These are phyloP conservation scores for Calycina herbarum DNA, from an alignment of 2,329 filamentous ascomycete species.

Conservation along the genomic window DNA sequence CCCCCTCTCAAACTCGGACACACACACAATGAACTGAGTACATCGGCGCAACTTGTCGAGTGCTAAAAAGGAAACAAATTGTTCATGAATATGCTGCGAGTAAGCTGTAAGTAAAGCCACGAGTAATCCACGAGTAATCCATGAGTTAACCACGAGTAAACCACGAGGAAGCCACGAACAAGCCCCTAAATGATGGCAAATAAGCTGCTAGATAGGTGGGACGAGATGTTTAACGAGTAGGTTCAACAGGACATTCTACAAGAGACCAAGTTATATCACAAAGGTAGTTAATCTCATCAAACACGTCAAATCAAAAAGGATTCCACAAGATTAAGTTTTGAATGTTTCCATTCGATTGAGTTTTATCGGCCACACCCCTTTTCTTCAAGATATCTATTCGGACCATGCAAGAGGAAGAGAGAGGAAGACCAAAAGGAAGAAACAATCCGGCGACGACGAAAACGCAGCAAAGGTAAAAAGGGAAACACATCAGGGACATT, in stretches of 20 bases:
- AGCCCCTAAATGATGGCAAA: too few species aligned
- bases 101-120: too few species aligned
- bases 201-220: too few species aligned
- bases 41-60: too few species aligned
- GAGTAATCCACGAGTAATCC: too few species aligned
- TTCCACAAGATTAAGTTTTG: constrained; percentile 12
- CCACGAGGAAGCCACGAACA: too few species aligned
- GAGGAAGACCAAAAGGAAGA: constrained; percentile 21
- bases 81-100: too few species aligned
- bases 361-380: constrained; percentile 20
- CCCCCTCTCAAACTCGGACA: too few species aligned
- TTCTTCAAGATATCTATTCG: constrained; percentile 26
- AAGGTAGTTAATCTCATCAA: not conserved
- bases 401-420: constrained; percentile 26
- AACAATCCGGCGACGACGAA: constrained; percentile 28
- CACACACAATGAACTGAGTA: too few species aligned
- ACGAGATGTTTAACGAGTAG: not conserved
- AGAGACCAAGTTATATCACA: not conserved
- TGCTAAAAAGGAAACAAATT: too few species aligned
- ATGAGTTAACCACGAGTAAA: too few species aligned
- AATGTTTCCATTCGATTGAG: constrained; percentile 30
- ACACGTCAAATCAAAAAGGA: not conserved
- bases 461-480: constrained; percentile 29
- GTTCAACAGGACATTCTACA: too few species aligned
- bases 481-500: constrained; percentile 39